Evolutionary conservation across 2,329 filamentous ascomycete genomes (phyloP).

Genomic region (Exophiala viscosa): DNA sequence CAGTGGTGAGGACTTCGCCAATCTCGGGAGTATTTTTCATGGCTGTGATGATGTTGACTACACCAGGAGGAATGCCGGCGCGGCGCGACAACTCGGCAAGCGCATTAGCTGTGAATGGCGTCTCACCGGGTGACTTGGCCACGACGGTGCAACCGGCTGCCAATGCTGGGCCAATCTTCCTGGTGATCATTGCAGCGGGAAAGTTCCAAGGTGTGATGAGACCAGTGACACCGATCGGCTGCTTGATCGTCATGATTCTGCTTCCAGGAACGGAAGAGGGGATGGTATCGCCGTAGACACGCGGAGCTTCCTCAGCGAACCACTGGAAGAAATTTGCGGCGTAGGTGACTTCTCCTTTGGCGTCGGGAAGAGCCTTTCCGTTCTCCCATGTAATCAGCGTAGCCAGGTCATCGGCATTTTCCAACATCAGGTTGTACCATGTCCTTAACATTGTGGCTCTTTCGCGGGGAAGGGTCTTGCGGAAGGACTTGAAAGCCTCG

Average conservation of each 20-base stretch:
- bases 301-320: conserved; percentile 61
- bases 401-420: conserved; percentile 63
- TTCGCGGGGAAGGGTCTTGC: conserved; percentile 59
- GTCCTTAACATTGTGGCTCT: conserved; percentile 59
- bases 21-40: conserved; percentile 75
- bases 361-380: conserved; percentile 61
- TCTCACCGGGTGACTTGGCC: conserved; percentile 85
- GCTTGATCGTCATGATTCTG: conserved; percentile 59
- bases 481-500: conserved; percentile 62
- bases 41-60: conserved; percentile 83
- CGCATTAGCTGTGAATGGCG: conserved; percentile 84
- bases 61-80: conserved; percentile 84
- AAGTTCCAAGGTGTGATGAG: conserved; percentile 68
- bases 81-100: conserved; percentile 80
- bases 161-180: conserved; percentile 57
- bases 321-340: conserved; percentile 60
- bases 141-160: conserved; percentile 96
- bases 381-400: conserved; percentile 68
- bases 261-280: conserved; percentile 57
- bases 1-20: conserved; percentile 71
- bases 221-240: conserved; percentile 65
- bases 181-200: conserved; percentile 52
- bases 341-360: conserved; percentile 57
- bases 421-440: conserved; percentile 65
- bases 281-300: conserved; percentile 59